phyloP scores from a whole-genome alignment of 2,329 filamentous ascomycete genomes.

The Nemania sp. region DNA sequence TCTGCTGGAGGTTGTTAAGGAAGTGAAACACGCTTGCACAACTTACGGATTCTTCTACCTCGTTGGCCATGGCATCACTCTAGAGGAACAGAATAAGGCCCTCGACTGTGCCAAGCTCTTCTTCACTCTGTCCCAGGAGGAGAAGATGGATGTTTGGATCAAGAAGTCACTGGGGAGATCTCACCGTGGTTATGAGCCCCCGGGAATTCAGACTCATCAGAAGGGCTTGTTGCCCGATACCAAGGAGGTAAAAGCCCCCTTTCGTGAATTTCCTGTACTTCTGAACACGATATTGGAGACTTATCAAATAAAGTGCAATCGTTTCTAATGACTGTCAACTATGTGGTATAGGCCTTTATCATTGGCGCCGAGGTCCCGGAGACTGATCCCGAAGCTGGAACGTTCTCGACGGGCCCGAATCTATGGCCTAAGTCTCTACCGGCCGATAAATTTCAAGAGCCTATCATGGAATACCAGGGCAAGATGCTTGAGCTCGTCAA shows the following conservation, averaged over 20 bases:
- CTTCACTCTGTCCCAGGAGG: slow-evolving; percentile 33
- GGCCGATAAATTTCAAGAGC: slow-evolving; percentile 32
- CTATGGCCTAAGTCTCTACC: slow-evolving; percentile 34
- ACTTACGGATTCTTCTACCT: slow-evolving; percentile 41
- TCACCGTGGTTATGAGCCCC: slow-evolving; percentile 37
- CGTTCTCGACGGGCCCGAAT: slow-evolving; percentile 38
- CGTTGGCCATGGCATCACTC: slow-evolving; percentile 37
- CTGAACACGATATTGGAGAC: no score
- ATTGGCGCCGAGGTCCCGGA: slow-evolving; percentile 33
- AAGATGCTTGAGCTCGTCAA: slow-evolving; percentile 36
- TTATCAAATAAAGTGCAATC: neutral
- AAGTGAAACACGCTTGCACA: slow-evolving; percentile 33
- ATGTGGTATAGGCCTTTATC: slow-evolving; percentile 28
- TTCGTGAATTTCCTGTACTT: neutral
- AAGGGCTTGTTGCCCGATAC: slow-evolving; percentile 36
- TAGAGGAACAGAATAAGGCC: slow-evolving; percentile 25
- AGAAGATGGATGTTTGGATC: slow-evolving; percentile 35
- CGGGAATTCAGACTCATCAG: slow-evolving; percentile 34
- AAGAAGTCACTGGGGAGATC: slow-evolving; percentile 35
- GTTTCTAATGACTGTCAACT: neutral
- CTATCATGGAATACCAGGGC: slow-evolving; percentile 36
- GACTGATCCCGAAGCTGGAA: slow-evolving; percentile 33
- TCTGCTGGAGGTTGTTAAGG: slow-evolving; percentile 32
- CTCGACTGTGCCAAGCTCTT: slow-evolving; percentile 31
- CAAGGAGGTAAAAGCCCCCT: slow-evolving; percentile 28